phyloP scores from a whole-genome alignment of 2,329 filamentous ascomycete genomes.

The Diaporthe humulicola region DNA sequence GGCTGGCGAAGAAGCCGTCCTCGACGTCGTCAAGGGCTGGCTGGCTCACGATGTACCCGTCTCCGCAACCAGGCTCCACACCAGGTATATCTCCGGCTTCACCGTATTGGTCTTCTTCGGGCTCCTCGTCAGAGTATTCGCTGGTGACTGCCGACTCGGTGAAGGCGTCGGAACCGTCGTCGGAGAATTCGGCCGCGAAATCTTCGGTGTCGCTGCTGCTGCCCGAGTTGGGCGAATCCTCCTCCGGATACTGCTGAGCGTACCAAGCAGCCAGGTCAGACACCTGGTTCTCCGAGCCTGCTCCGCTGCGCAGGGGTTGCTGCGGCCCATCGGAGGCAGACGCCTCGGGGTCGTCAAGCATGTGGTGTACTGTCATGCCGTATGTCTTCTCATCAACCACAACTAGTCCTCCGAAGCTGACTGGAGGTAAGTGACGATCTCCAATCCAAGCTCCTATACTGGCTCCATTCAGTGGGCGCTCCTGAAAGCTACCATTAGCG shows the following conservation, averaged over 20 bases:
- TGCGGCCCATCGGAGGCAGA: conserved; percentile 24
- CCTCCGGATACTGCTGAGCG: conserved; percentile 49
- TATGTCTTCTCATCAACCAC: conserved; percentile 87
- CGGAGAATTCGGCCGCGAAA: conserved; percentile 72
- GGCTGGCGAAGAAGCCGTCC: conserved; percentile 84
- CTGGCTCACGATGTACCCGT: conserved; percentile 87
- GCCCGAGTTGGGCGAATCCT: conserved; percentile 52
- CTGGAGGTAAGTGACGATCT: conserved; percentile 87
- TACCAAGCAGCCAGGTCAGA: conserved; percentile 59
- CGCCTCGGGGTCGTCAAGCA: conserved; percentile 80
- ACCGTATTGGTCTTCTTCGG: conserved; percentile 65
- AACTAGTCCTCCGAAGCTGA: conserved; percentile 90
- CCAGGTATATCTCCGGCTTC: conserved; percentile 84
- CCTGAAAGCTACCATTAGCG: conserved; percentile 82
- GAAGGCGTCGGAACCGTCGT: conserved; percentile 68
- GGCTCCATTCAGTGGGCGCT: conserved; percentile 84
- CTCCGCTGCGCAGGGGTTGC: conserved; percentile 43
- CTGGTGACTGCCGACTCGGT: conserved; percentile 67
- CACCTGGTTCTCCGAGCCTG: conserved; percentile 44
- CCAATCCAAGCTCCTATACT: conserved; percentile 93
- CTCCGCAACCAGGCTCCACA: conserved; percentile 79
- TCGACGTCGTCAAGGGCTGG: conserved; percentile 90
- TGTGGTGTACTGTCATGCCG: conserved; percentile 97
- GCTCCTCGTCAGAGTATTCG: conserved; percentile 61
- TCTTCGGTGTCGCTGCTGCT: conserved; percentile 65